phyloP scores from a whole-genome alignment of 768 basidiomycete species.

The Lactarius tabidus region DNA sequence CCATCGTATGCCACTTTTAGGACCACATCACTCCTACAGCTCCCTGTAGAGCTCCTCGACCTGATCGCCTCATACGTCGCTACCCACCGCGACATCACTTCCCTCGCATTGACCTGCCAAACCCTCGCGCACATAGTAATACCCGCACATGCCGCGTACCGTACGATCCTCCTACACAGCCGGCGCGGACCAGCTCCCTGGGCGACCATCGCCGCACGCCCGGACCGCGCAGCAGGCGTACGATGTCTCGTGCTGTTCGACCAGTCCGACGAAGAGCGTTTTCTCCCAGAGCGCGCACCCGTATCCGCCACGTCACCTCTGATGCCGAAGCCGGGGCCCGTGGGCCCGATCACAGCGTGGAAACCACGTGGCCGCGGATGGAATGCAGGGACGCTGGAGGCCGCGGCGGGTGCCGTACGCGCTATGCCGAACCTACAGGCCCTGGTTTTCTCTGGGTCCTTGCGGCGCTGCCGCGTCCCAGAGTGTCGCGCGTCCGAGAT shows the following conservation, averaged over 20 bases:
- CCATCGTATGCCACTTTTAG: background rate
- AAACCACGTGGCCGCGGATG: background rate
- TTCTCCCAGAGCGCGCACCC: conserved; percentile 4
- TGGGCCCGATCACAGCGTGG: too few relatives aligned
- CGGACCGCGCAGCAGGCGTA: conserved; percentile 6
- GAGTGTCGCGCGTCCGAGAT: background rate
- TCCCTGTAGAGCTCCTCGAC: conserved; percentile 17
- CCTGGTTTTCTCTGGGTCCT: background rate
- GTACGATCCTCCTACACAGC: conserved; percentile 6
- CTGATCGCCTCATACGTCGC: conserved; percentile 10
- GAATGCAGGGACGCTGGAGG: background rate
- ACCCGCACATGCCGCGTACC: conserved; percentile 19
- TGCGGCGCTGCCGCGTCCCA: background rate
- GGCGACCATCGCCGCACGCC: conserved; percentile 7
- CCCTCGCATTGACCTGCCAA: conserved; percentile 11
- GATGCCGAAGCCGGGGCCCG: background rate
- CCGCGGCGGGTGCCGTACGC: conserved; percentile 5
- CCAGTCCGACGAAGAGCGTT: background rate
- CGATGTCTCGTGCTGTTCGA: conserved; percentile 15
- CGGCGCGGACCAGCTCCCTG: conserved; percentile 3
- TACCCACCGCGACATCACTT: conserved; percentile 12
- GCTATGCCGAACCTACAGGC: conserved; percentile 7
- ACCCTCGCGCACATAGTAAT: conserved; percentile 7
- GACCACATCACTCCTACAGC: background rate
- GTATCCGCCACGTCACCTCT: background rate